Evolutionary conservation across 257 asterid genomes (phyloP), one percentile per base, ranked within the genome.

Genomic region (Lavandula angustifolia): DNA sequence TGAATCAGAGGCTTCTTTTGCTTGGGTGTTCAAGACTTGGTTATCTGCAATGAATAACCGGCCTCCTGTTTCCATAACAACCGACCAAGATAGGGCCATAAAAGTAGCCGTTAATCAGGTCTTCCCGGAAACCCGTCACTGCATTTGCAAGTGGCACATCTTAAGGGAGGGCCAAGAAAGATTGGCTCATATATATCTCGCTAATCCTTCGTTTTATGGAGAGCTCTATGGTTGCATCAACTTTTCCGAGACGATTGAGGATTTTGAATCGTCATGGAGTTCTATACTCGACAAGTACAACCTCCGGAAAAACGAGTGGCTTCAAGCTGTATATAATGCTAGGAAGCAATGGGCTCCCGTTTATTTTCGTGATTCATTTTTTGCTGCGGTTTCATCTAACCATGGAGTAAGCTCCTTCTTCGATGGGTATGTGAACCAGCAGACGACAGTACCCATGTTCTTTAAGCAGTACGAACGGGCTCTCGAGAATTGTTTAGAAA

Each of bases 401-500:
- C 87, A 83, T 67, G 87, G 87, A 31, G 85, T 80, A 33, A 77
- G 85, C 79, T 81, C 87, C 60, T 85, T 83, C 73, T 82, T 88
- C 66, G 84, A 88, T 64, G 96, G 96, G 54, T 89, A 83, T 67
- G 91, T 92, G 59, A 81, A 80, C 81, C 88, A 85, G 64, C 96
- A 89, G 69, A 92, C 95, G 10, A 83, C 95, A 47, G 69, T 92
- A 73, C 95, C 98, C 27, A 60, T 87, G 82, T 92, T 92, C 95
- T 88, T 92, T 70, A 81, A 91, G 75, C 95, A 86, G 67, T 92
- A 92, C 66, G 98, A 92, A 82, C 81, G 84, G 71, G 95, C 98
- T 50, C 66, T 89, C 68, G 95, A 92, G 73, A 78, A 75, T 68
- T 87, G 92, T 27, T 80, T 86, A 60, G 88, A 83, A 74, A 88